Evolutionary conservation across 2,329 filamentous ascomycete species (phyloP).

Genomic region (Knufia fluminis): DNA sequence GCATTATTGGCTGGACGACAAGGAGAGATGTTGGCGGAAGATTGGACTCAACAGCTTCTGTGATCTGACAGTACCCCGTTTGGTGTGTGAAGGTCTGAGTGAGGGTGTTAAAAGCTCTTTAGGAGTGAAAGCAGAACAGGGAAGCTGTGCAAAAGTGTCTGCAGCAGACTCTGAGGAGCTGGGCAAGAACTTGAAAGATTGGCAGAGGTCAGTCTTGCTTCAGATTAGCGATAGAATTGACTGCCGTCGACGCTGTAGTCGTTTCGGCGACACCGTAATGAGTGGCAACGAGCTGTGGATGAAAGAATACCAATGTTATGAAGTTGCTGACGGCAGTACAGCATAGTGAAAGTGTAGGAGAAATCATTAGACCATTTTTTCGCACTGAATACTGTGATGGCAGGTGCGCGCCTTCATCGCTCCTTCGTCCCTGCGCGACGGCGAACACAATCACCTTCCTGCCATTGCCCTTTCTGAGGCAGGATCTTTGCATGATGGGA

Average conservation of each 20-base stretch:
- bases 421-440: not conserved
- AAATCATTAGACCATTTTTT: not conserved
- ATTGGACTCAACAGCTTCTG: not conserved
- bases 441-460: too few species aligned
- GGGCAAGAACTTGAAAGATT: not conserved
- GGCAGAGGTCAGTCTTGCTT: slow-evolving; percentile 2
- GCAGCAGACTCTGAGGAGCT: not conserved
- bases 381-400: not conserved
- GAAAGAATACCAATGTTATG: not conserved
- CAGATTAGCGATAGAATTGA: slow-evolving; percentile 4
- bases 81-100: not conserved
- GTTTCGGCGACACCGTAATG: not conserved
- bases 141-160: not conserved
- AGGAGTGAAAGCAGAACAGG: not conserved
- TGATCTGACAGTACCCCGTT: too few species aligned
- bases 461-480: too few species aligned
- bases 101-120: not conserved
- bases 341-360: not conserved
- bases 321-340: not conserved
- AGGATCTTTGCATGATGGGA: not conserved
- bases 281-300: not conserved
- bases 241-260: not conserved
- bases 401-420: not conserved
- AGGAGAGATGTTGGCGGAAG: not conserved
- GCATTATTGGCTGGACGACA: slow-evolving; percentile 23